These are phyloP conservation scores for Calonectria hongkongensis DNA, from an alignment of 2,329 filamentous ascomycete species.

Conservation along the genomic window DNA sequence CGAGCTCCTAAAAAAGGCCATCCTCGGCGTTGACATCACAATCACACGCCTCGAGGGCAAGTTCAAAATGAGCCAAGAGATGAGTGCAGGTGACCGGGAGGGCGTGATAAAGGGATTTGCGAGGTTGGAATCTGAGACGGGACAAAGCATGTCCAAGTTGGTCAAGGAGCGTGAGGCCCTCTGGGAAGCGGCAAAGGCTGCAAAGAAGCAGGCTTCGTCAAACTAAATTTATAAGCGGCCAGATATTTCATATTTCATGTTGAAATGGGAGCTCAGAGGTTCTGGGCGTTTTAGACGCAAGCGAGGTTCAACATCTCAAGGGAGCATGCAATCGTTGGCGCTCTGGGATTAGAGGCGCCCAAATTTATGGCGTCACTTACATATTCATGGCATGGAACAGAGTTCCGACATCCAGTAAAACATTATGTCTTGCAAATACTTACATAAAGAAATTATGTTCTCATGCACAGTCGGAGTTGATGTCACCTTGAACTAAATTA, in stretches of 20 bases:
- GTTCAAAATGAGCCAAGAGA: slow-evolving; percentile 81
- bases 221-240: too few species aligned
- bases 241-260: not conserved
- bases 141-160: slow-evolving; percentile 56
- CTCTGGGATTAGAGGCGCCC: not conserved
- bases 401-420: too few species aligned
- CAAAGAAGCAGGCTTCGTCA: not conserved
- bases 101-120: slow-evolving; percentile 76
- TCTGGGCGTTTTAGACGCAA: not conserved
- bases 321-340: not conserved
- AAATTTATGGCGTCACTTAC: not conserved
- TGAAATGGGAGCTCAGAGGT: not conserved
- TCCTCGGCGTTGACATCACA: slow-evolving; percentile 77
- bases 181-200: slow-evolving; percentile 49
- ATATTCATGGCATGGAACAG: too few species aligned
- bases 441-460: too few species aligned
- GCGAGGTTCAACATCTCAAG: not conserved
- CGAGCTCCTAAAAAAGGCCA: slow-evolving; percentile 73
- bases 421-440: too few species aligned
- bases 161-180: slow-evolving; percentile 57
- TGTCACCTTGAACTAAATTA: too few species aligned
- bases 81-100: slow-evolving; percentile 69
- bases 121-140: slow-evolving; percentile 56
- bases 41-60: slow-evolving; percentile 75
- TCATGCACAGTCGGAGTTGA: too few species aligned